A percentile compares a stretch with the other conserved stretches of the same genome.
Evolutionary conservation across 148 eudicot species (phyloP).

Genomic region (Persicaria tinctoria): DNA sequence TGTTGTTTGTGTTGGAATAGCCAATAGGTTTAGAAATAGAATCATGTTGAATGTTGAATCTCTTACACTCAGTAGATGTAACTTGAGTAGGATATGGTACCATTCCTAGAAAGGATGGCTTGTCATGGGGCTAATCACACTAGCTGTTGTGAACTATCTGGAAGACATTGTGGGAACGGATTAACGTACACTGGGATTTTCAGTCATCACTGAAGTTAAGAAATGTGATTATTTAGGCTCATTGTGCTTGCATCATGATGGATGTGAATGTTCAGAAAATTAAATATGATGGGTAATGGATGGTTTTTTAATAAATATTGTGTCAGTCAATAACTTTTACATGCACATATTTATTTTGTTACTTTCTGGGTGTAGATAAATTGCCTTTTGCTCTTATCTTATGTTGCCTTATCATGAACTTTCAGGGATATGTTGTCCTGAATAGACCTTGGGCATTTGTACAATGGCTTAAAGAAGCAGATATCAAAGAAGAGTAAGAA

Average conservation of each 20-base stretch:
- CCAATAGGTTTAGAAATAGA: background rate
- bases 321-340: background rate
- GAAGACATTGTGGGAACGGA: background rate
- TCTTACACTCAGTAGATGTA: background rate
- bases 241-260: background rate
- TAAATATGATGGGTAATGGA: background rate
- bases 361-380: background rate
- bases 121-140: background rate
- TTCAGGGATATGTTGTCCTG: slow-evolving; percentile 93
- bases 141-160: too few species aligned
- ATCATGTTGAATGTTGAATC: too few species aligned
- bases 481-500: slow-evolving; percentile 93
- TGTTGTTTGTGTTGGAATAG: background rate
- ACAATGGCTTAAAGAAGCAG: slow-evolving; percentile 94
- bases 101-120: background rate
- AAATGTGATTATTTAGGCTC: background rate
- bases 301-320: background rate
- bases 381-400: background rate
- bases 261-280: background rate
- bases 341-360: background rate
- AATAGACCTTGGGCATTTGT: slow-evolving; percentile 99
- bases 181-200: background rate
- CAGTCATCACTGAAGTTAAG: background rate
- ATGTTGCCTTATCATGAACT: slow-evolving; percentile 10
- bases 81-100: background rate